Percentiles rank a stretch among this genome's conserved stretches.
Evolutionary conservation across 208 protist species (phyloP).

Genomic region (Trypanosoma mega): DNA sequence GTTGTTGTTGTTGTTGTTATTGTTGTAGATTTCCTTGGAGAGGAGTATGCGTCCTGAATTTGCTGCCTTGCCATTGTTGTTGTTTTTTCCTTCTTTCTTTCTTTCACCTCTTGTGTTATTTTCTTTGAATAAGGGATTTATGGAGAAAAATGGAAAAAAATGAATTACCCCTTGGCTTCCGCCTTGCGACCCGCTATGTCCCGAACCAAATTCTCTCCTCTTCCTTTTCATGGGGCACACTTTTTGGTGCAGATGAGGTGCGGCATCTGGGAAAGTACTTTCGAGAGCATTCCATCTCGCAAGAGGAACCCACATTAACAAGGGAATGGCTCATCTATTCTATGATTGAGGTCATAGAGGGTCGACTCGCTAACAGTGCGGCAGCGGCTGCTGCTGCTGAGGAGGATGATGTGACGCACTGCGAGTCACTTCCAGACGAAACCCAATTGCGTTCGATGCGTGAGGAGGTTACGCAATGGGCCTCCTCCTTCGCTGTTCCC

Average conservation of each 20-base stretch:
- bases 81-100: neutral
- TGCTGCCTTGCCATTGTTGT: no score
- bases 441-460: neutral
- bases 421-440: neutral
- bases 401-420: neutral
- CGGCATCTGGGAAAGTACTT: conserved; percentile 9
- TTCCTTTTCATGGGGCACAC: conserved; percentile 47
- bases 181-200: conserved; percentile 70
- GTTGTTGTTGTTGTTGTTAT: conserved; percentile 5
- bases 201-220: conserved; percentile 67
- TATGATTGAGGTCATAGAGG: conserved; percentile 40
- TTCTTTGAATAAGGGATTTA: neutral
- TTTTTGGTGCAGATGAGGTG: conserved; percentile 56
- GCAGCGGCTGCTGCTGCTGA: neutral
- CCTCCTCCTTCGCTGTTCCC: conserved; percentile 18
- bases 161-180: conserved; percentile 31
- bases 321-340: conserved; percentile 65
- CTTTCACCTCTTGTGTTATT: neutral
- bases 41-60: no score
- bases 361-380: neutral
- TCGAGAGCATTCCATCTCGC: conserved; percentile 17
- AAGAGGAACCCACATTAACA: conserved; percentile 51
- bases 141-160: neutral
- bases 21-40: neutral
- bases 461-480: conserved; percentile 21